These are phyloP conservation scores for Agastache rugosa DNA, from an alignment of 257 asterid species.

Conservation along the genomic window DNA sequence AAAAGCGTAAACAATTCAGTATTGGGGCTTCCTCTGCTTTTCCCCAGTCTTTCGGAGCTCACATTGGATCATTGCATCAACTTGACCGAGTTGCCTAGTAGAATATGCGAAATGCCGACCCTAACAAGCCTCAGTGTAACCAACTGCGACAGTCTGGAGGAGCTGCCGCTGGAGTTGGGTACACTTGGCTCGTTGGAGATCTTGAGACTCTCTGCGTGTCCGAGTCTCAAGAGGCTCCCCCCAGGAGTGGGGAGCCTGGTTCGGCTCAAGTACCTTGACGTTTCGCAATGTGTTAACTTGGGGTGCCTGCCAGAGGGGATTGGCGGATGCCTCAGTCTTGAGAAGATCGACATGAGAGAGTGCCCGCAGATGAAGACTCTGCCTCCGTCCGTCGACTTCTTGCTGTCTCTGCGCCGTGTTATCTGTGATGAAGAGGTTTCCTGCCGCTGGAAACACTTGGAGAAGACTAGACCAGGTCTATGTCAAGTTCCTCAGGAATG, in stretches of 20 bases:
- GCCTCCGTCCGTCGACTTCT: slow-evolving; percentile 54
- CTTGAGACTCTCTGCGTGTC: slow-evolving; percentile 77
- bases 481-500: slow-evolving; percentile 78
- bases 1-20: slow-evolving; percentile 50
- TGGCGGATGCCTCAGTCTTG: slow-evolving; percentile 67
- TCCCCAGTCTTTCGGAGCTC: slow-evolving; percentile 84
- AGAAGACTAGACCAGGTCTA: slow-evolving; percentile 55
- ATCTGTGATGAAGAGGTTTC: slow-evolving; percentile 78
- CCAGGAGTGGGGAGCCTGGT: slow-evolving; percentile 54
- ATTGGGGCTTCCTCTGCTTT: slow-evolving; percentile 60
- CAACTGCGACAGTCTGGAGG: slow-evolving; percentile 73
- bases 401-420: slow-evolving; percentile 59
- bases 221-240: slow-evolving; percentile 67
- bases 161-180: slow-evolving; percentile 68
- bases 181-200: slow-evolving; percentile 55
- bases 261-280: slow-evolving; percentile 64
- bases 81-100: slow-evolving; percentile 60
- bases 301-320: slow-evolving; percentile 70
- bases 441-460: slow-evolving; percentile 68
- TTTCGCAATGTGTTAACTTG: slow-evolving; percentile 78
- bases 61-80: slow-evolving; percentile 92
- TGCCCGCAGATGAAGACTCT: slow-evolving; percentile 61
- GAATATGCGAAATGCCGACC: slow-evolving; percentile 63
- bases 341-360: slow-evolving; percentile 93
- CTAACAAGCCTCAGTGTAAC: slow-evolving; percentile 80